Evolutionary conservation across 257 asterid genomes (phyloP), one percentile per base, ranked within the genome.

Genomic region (Fraxinus quadrangulata): DNA sequence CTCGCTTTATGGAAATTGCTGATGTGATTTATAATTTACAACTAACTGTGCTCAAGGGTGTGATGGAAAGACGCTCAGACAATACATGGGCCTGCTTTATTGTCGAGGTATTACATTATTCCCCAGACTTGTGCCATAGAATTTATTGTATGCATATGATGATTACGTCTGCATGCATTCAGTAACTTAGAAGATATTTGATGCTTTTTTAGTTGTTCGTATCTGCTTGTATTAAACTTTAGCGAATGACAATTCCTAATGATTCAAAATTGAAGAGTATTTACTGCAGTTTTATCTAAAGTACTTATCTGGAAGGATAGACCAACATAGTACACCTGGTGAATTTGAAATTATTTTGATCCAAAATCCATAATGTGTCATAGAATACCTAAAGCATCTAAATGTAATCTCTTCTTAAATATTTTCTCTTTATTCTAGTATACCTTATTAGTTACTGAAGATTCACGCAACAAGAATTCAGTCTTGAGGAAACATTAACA

Each of bases 1-100:
- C 78, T 33, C 92, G 89, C 73, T 95, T 93, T 80, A 83, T 95
- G 75, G 96, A 95, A 77, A 93, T 95, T 16, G 89, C 99, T 31
- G 98, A 90, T 78, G 96, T 83, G 47, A 91, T 95, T 76, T 91
- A 86, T 75, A 96, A 93, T 70, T 40, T 90, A 71, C 82, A 93
- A 59, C 77, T 93, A 78, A 90, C 94, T 4, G 88, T 95, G 84
- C 86, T 93, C 70, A 89, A 89, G 82, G 96, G 98, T 11, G 88
- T 81, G 71, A 85, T 93, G 96, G 96, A 91, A 75, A 85, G 69
- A 34, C 84, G 84, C 56, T 54, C 85, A 4, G 92, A 83, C 33
- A 72, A 75, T 65, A 86, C 90, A 0, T 85, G 91, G 96, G 99
- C 99, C 67, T 88, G 87, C 74, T 95, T 93, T 75, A 47, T 95